Percentiles rank a stretch among this genome's conserved stretches.
These are phyloP conservation scores for Delonix regia DNA, from an alignment of 306 rosid species.

Conservation along the genomic window DNA sequence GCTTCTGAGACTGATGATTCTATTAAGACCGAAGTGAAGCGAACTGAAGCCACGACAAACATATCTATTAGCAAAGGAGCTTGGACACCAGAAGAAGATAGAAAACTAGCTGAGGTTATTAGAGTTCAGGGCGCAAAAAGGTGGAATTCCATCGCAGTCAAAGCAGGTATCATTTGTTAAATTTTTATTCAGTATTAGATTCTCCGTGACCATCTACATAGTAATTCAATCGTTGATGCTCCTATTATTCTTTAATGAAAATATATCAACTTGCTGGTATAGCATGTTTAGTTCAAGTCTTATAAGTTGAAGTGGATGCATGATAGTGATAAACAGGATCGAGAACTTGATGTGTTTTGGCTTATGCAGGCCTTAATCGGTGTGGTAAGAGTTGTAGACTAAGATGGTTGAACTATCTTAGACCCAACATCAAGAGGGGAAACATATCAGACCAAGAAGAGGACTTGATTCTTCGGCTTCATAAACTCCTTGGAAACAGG, in stretches of 20 bases:
- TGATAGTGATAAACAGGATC: background rate
- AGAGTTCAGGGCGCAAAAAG: slow-evolving; percentile 60
- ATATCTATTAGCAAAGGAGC: slow-evolving; percentile 55
- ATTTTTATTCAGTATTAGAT: no score
- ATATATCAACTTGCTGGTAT: background rate
- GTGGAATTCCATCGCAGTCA: slow-evolving; percentile 58
- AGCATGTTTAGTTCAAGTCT: background rate
- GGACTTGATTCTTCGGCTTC: slow-evolving; percentile 69
- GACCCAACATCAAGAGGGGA: slow-evolving; percentile 75
- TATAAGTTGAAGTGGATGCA: background rate
- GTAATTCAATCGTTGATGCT: no score
- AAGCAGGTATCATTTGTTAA: no score
- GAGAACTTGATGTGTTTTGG: slow-evolving; percentile 10
- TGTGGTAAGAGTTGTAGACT: slow-evolving; percentile 73
- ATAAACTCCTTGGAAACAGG: slow-evolving; percentile 74
- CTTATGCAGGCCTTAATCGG: slow-evolving; percentile 53
- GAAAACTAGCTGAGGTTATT: slow-evolving; percentile 57
- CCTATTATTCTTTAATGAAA: background rate
- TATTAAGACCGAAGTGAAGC: background rate
- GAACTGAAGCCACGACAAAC: background rate
- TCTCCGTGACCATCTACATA: no score
- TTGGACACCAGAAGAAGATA: slow-evolving; percentile 67
- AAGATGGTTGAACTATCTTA: slow-evolving; percentile 71
- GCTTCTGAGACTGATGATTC: background rate
- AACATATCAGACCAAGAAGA: slow-evolving; percentile 74